phyloP scores from a whole-genome alignment of 495 filamentous ascomycete genomes.

The Aspergillus panamensis region DNA sequence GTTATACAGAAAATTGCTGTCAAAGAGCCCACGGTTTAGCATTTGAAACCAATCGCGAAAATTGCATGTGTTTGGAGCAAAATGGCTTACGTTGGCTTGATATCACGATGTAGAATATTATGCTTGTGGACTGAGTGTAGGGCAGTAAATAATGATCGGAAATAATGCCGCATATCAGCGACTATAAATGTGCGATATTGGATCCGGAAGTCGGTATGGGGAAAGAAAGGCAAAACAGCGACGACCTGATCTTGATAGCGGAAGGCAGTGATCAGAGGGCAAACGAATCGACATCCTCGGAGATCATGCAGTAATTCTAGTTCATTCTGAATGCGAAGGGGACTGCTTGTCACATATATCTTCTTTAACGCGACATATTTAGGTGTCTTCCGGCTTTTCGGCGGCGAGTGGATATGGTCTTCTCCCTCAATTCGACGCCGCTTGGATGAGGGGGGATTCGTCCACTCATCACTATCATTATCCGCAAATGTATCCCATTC shows the following conservation, averaged over 20 bases:
- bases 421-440: slow-evolving; percentile 35
- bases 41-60: neutral
- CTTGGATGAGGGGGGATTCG: slow-evolving; percentile 54
- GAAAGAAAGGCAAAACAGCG: slow-evolving; percentile 91
- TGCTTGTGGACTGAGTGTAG: slow-evolving; percentile 76
- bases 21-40: slow-evolving; percentile 15
- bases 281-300: slow-evolving; percentile 74
- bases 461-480: slow-evolving; percentile 58
- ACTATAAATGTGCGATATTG: slow-evolving; percentile 89
- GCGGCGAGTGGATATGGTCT: slow-evolving; percentile 24
- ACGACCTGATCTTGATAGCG: slow-evolving; percentile 91
- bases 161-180: slow-evolving; percentile 80
- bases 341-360: slow-evolving; percentile 96
- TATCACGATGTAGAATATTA: slow-evolving; percentile 89
- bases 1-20: slow-evolving; percentile 90
- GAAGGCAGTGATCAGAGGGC: slow-evolving; percentile 94
- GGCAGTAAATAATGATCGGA: slow-evolving; percentile 82
- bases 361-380: slow-evolving; percentile 97
- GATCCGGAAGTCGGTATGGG: slow-evolving; percentile 90
- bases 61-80: neutral
- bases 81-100: slow-evolving; percentile 81
- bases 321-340: slow-evolving; percentile 90
- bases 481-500: slow-evolving; percentile 71
- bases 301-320: slow-evolving; percentile 93
- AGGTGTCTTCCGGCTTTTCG: slow-evolving; percentile 41